Conservation (phyloP, 768 basidiomycete genomes). For the Tricholomella constricta region DNA sequence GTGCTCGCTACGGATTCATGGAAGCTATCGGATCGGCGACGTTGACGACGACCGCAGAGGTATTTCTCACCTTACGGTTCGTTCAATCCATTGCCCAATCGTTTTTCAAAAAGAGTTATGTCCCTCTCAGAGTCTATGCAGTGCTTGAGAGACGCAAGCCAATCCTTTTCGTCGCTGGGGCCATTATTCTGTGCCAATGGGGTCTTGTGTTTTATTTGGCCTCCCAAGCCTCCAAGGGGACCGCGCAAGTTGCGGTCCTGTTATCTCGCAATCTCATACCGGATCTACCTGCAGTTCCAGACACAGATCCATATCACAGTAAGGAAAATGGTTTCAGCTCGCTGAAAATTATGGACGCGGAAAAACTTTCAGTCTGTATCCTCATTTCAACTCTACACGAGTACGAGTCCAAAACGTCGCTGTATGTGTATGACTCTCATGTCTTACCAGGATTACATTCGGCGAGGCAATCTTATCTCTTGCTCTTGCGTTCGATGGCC, state of each 20-base stretch:
- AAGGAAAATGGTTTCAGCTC: neutral
- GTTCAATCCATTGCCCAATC: neutral
- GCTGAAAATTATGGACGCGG: neutral
- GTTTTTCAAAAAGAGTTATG: neutral
- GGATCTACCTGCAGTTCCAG: neutral
- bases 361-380: neutral
- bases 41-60: slow-evolving; percentile 3
- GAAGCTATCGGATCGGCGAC: slow-evolving; percentile 1
- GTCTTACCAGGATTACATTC: neutral
- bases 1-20: slow-evolving; percentile 10
- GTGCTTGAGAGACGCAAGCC: neutral
- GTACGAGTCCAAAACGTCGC: neutral
- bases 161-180: neutral
- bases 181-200: slow-evolving; percentile 7
- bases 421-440: neutral
- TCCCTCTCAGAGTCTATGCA: slow-evolving; percentile 2
- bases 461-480: slow-evolving; percentile 17
- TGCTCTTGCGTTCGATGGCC: slow-evolving; percentile 20
- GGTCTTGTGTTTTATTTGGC: slow-evolving; percentile 2
- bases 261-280: neutral
- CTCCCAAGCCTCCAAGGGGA: slow-evolving; percentile 6
- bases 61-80: slow-evolving; percentile 10
- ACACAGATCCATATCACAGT: neutral
- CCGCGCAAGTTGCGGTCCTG: neutral
- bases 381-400: neutral